Percentiles rank a stretch among this genome's conserved stretches.
Evolutionary conservation across 2,329 filamentous ascomycete species (phyloP).

Genomic region (Periglandula ipomoeae): DNA sequence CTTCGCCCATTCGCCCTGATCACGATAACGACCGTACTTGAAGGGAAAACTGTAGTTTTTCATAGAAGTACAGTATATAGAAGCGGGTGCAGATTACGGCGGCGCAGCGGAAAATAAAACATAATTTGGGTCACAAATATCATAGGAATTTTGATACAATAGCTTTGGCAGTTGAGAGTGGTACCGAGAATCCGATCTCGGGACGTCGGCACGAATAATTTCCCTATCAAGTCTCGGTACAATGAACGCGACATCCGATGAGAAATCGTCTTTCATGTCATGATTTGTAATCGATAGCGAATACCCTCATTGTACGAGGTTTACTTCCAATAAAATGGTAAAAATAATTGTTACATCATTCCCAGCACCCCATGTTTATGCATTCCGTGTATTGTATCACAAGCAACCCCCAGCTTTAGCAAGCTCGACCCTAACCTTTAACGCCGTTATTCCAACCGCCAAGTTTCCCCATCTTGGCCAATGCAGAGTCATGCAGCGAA

Average conservation of each 20-base stretch:
- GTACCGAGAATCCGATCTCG: too few species aligned
- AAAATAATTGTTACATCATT: too few species aligned
- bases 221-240: too few species aligned
- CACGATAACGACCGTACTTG: not conserved
- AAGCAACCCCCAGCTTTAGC: not conserved
- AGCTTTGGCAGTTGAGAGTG: too few species aligned
- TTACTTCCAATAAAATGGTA: too few species aligned
- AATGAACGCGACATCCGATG: too few species aligned
- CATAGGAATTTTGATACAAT: too few species aligned
- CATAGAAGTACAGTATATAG: not conserved
- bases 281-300: too few species aligned
- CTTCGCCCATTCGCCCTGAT: not conserved
- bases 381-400: not conserved
- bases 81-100: not conserved
- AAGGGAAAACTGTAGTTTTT: too few species aligned
- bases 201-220: too few species aligned
- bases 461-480: not conserved
- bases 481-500: not conserved
- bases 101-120: not conserved
- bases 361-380: not conserved
- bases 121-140: not conserved
- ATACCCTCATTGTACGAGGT: too few species aligned
- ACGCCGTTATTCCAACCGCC: not conserved
- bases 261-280: too few species aligned
- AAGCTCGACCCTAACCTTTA: not conserved